Evolutionary conservation across 345 rosid species (phyloP).

Genomic region (Trapa bicornis): DNA sequence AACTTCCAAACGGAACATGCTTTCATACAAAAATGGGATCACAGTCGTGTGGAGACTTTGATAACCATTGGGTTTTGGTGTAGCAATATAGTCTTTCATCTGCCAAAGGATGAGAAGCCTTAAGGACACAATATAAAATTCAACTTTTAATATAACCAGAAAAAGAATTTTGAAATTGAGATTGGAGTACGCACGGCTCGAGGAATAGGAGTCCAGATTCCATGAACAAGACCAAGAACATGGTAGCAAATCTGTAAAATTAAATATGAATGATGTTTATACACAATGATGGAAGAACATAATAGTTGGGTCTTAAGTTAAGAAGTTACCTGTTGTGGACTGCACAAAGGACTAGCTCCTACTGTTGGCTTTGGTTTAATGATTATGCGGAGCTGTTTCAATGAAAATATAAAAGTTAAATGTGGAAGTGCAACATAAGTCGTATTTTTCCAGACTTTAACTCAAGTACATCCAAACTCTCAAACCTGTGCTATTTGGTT

Average conservation of each 20-base stretch:
- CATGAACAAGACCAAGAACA: constrained; percentile 90
- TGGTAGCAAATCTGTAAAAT: constrained; percentile 88
- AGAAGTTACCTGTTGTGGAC: constrained; percentile 69
- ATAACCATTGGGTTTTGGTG: constrained; percentile 96
- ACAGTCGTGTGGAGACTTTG: constrained; percentile 95
- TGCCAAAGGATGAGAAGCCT: constrained; percentile 20
- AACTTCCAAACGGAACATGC: constrained; percentile 80
- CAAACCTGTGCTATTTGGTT: constrained; percentile 97
- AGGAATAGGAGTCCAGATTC: constrained; percentile 94
- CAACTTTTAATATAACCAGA: not conserved
- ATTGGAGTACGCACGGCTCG: constrained; percentile 44
- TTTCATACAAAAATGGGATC: constrained; percentile 80
- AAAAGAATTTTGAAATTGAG: constrained; percentile 6
- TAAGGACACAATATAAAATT: not conserved
- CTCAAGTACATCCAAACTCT: constrained; percentile 7
- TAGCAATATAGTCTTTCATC: constrained; percentile 98
- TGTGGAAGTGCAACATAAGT: not conserved
- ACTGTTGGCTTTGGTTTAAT: constrained; percentile 65
- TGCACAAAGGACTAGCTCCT: constrained; percentile 72
- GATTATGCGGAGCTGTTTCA: constrained; percentile 73
- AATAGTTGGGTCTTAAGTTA: not conserved
- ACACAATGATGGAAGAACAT: not conserved
- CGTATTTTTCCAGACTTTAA: constrained; percentile 1
- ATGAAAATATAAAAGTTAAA: constrained; percentile 11
- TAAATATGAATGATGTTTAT: constrained; percentile 16